A percentile compares a stretch with the other conserved stretches of the same genome.
phyloP scores from a whole-genome alignment of 192 early-diverging fungal species.

The Borealophlyctis nickersoniae region DNA sequence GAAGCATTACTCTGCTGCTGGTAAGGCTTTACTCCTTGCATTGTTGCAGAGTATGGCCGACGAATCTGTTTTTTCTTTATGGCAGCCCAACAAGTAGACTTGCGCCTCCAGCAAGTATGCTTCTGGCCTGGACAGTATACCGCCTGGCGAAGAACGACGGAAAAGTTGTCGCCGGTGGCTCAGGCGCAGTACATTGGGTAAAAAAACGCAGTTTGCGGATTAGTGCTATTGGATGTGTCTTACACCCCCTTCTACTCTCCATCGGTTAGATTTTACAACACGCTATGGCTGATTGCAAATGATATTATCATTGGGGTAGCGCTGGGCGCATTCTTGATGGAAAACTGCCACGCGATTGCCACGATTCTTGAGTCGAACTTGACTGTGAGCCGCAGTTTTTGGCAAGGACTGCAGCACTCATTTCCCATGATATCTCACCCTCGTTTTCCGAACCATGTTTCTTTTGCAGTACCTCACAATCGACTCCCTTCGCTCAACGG shows the following conservation, averaged over 20 bases:
- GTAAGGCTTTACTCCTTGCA: conserved; percentile 25
- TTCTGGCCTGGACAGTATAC: conserved; percentile 89
- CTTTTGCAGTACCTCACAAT: conserved; percentile 54
- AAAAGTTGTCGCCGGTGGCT: conserved; percentile 51
- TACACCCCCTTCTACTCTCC: conserved; percentile 5
- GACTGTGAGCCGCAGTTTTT: conserved; percentile 1
- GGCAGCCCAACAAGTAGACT: conserved; percentile 79
- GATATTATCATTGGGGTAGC: conserved; percentile 86
- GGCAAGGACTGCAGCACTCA: not conserved
- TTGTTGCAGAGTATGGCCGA: conserved; percentile 13
- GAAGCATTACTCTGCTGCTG: conserved; percentile 68
- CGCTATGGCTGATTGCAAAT: conserved; percentile 91
- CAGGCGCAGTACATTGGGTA: conserved; percentile 81
- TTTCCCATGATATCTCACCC: too few relatives aligned
- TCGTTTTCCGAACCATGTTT: too few relatives aligned
- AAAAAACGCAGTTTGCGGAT: too few relatives aligned
- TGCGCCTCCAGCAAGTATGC: conserved; percentile 77
- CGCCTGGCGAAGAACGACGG: conserved; percentile 54
- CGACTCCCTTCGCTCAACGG: conserved; percentile 63
- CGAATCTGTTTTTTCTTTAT: conserved; percentile 1
- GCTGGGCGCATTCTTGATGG: conserved; percentile 68
- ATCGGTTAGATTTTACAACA: conserved; percentile 83
- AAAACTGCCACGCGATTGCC: conserved; percentile 45
- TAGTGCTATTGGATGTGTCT: too few relatives aligned
- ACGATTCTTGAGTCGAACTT: conserved; percentile 2